These are phyloP conservation scores for Apophysomyces trapeziformis DNA, from an alignment of 371 early-diverging fungal species.

Conservation along the genomic window DNA sequence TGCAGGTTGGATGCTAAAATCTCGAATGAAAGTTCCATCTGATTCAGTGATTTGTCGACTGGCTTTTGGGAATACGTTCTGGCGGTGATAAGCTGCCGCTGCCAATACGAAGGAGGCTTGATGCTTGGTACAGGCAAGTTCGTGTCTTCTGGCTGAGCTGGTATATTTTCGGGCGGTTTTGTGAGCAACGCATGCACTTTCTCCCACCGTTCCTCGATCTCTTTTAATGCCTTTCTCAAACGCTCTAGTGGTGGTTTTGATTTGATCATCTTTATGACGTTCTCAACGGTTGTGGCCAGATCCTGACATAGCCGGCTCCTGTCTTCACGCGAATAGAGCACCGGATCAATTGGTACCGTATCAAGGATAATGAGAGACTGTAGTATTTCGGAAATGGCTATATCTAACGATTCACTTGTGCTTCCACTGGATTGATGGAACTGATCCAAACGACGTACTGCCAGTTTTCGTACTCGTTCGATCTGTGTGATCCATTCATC, in stretches of 20 bases:
- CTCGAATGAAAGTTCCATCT: conserved; percentile 62
- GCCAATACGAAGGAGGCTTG: conserved; percentile 15
- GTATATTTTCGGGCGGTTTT: conserved; percentile 27
- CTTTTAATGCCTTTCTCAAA: conserved; percentile 10
- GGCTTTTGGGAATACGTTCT: conserved; percentile 15
- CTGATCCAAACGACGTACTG: conserved; percentile 5
- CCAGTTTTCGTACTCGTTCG: conserved; percentile 32
- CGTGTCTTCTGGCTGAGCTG: not conserved
- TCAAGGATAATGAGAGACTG: conserved; percentile 40
- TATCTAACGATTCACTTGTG: not conserved
- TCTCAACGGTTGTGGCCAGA: conserved; percentile 23
- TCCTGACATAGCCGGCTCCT: conserved; percentile 33
- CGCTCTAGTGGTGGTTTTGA: not conserved
- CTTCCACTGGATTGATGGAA: not conserved
- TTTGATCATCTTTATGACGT: conserved; percentile 18
- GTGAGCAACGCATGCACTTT: conserved; percentile 21
- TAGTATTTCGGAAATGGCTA: conserved; percentile 28
- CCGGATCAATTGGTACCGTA: conserved; percentile 35
- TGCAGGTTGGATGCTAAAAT: conserved; percentile 58
- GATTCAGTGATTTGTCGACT: conserved; percentile 39
- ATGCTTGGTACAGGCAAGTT: not conserved
- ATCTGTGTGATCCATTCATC: conserved; percentile 42
- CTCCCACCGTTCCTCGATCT: conserved; percentile 29
- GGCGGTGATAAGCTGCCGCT: conserved; percentile 22
- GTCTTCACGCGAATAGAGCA: conserved; percentile 35